Evolutionary conservation across 768 basidiomycete species (phyloP).

Genomic region (Lactarius evosmus): DNA sequence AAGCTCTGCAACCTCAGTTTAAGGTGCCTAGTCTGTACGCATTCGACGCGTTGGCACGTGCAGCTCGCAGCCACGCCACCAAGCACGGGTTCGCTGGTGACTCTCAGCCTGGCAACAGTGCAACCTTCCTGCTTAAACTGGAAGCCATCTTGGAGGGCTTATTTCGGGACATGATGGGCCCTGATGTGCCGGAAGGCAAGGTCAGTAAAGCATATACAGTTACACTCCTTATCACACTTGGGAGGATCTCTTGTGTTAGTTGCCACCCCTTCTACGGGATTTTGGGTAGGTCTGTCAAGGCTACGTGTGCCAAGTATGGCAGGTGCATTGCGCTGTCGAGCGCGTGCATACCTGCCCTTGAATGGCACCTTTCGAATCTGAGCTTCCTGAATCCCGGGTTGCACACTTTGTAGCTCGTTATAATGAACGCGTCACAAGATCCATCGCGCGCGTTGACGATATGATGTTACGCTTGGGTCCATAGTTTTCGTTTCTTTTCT

Average conservation of each 20-base stretch:
- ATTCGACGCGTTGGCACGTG: constrained; percentile 90
- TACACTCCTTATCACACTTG: constrained; percentile 15
- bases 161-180: constrained; percentile 76
- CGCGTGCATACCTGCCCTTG: constrained; percentile 12
- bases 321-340: constrained; percentile 15
- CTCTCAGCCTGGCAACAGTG: constrained; percentile 62
- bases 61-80: constrained; percentile 62
- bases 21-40: constrained; percentile 91
- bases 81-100: constrained; percentile 63
- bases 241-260: constrained; percentile 24
- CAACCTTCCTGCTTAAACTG: constrained; percentile 84
- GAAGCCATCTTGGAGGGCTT: constrained; percentile 89
- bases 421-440: constrained; percentile 24
- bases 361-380: constrained; percentile 16
- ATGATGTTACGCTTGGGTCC: constrained; percentile 29
- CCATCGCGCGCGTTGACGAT: constrained; percentile 33
- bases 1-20: constrained; percentile 57
- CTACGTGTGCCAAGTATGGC: constrained; percentile 13
- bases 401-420: constrained; percentile 27
- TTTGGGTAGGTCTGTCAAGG: constrained; percentile 22
- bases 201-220: constrained; percentile 53
- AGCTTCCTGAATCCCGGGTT: constrained; percentile 20
- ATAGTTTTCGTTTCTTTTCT: constrained; percentile 33
- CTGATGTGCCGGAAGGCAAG: constrained; percentile 71
- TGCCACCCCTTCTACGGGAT: constrained; percentile 8